Base-by-base conservation (phyloP, 2,329 filamentous ascomycete genomes). In the Reticulascus tulasneorum region DNA sequence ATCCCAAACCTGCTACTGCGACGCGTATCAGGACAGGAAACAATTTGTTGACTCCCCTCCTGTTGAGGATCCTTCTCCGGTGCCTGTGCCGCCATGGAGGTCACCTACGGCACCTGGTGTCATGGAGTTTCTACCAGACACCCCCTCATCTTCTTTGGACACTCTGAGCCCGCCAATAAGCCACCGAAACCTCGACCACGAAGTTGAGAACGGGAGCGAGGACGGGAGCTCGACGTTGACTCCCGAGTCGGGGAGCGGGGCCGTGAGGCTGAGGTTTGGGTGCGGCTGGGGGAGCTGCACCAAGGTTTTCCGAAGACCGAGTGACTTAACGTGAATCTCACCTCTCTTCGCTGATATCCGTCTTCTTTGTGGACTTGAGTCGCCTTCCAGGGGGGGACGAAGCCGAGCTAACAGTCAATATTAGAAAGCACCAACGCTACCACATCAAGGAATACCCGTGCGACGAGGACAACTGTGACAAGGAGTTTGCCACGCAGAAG, bases 401-500 rank as follows among this genome's bases (percentile, higher is more conserved):
- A 31, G 12, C 18, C 9, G 10, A 31, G 7, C 17, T 20, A 10
- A 10, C 10, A 8, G 8, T 21, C 29, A 11, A 11, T 21, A 12
- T 13, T 15, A 47, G 44, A 23, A 51, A 50, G 30, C 49, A 51
- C 29, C 35, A 48, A 18, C 42, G 49, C 8, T 50, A 50, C 33
- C 47, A 50, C 11, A 30, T 46, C 29, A 50, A 49, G 38, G 46
- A 47, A 20, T 47, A 46, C 29, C 29, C 31, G 28, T 51, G 48
- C 38, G 25, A 36, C 19, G 29, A 37, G 16, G 17, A 24, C 12
- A 38, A 35, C 24, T 53, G 50, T 36, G 28, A 37, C 23, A 42
- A 46, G 23, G 47, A 45, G 20, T 53, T 53, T 19, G 40, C 49
- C 17, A 53, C 50, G 21, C 43, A 46, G 21, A 53, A 53, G 38